Evolutionary conservation across 805 yeast genomes (phyloP).

Genomic region (Pichia californica): DNA sequence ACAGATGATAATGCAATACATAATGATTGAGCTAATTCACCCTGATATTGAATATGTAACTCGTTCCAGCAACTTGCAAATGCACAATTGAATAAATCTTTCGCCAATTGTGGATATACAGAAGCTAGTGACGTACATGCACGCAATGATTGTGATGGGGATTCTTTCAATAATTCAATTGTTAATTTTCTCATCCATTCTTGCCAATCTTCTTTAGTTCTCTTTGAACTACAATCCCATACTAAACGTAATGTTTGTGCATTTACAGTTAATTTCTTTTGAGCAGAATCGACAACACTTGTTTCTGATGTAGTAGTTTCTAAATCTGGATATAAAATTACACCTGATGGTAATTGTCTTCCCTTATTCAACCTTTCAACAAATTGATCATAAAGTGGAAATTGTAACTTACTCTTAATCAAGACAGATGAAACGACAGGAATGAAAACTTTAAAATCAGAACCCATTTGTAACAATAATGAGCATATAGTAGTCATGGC

Average conservation of each 20-base stretch:
- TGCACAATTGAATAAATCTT: conserved; percentile 87
- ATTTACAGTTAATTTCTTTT: conserved; percentile 67
- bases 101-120: conserved; percentile 80
- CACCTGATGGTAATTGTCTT: conserved; percentile 77
- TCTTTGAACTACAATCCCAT: conserved; percentile 87
- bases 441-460: conserved; percentile 77
- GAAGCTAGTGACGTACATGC: conserved; percentile 90
- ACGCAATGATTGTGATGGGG: conserved; percentile 89
- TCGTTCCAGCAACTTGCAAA: conserved; percentile 96
- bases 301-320: conserved; percentile 37
- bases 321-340: conserved; percentile 60
- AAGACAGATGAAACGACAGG: conserved; percentile 71
- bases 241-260: conserved; percentile 63
- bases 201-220: conserved; percentile 95
- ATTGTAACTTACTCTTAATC: conserved; percentile 56
- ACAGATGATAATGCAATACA: conserved; percentile 86
- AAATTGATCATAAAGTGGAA: conserved; percentile 71
- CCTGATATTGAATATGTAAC: conserved; percentile 80
- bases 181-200: conserved; percentile 91
- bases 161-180: conserved; percentile 79
- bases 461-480: conserved; percentile 71
- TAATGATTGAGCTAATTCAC: conserved; percentile 77
- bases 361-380: conserved; percentile 72
- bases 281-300: conserved; percentile 57
- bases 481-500: conserved; percentile 77